Evolutionary conservation across 306 rosid species (phyloP).

Genomic region (Quercus robur): DNA sequence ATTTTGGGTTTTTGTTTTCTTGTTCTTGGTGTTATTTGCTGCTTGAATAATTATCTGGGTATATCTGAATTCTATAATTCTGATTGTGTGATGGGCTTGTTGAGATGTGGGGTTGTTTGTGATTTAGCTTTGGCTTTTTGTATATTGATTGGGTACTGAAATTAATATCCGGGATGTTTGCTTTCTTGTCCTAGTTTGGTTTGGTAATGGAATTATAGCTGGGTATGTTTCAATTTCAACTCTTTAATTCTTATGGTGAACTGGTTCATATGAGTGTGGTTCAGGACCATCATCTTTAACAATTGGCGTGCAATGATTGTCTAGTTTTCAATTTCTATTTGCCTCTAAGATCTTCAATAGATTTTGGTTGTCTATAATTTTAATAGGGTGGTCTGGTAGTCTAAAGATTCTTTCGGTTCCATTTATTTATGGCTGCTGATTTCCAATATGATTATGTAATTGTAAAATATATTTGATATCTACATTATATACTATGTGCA

Average conservation of each 20-base stretch:
- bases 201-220: background rate
- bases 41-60: background rate
- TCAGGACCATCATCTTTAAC: background rate
- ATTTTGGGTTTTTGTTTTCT: conserved; percentile 5
- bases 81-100: background rate
- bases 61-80: background rate
- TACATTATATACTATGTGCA: background rate
- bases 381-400: background rate
- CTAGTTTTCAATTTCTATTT: background rate
- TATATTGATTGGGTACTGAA: background rate
- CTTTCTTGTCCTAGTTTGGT: background rate
- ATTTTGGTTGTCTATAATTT: background rate
- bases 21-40: background rate
- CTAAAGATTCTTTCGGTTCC: background rate
- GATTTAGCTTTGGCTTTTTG: background rate
- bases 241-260: background rate
- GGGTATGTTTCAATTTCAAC: background rate
- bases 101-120: background rate
- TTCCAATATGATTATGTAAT: background rate
- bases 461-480: background rate
- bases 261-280: background rate
- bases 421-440: background rate
- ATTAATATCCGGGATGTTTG: background rate
- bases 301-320: background rate
- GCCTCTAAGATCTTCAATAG: background rate